Conservation (phyloP, 306 rosid species). For the Albizia julibrissin region DNA sequence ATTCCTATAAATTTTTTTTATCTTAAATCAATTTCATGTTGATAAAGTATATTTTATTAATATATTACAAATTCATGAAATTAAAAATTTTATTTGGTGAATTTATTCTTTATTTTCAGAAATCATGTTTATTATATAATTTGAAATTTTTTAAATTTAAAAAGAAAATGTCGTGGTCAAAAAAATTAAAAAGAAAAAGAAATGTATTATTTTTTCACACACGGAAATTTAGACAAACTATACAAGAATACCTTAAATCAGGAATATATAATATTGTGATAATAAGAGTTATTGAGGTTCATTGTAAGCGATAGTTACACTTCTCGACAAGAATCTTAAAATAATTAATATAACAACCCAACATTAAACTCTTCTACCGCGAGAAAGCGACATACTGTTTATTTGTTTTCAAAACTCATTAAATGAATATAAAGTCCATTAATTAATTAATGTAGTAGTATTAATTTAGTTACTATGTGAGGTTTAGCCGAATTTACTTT, state of each 20-base stretch:
- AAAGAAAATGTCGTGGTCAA: not conserved
- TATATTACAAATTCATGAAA: not conserved
- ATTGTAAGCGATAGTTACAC: not conserved
- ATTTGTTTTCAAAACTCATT: not conserved
- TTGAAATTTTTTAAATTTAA: not conserved
- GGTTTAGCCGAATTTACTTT: not conserved
- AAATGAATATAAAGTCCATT: not conserved
- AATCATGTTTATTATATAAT: not conserved
- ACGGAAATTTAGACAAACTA: not conserved
- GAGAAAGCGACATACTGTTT: not conserved
- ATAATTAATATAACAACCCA: not conserved
- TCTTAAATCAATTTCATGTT: not conserved
- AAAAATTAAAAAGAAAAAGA: too few relatives aligned
- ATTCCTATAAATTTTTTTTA: not conserved
- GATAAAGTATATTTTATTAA: not conserved
- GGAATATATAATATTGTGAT: not conserved
- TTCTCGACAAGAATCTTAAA: not conserved
- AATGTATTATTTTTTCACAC: not conserved
- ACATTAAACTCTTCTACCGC: not conserved
- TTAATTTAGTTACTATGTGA: not conserved
- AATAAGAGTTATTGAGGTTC: not conserved
- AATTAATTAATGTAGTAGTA: not conserved
- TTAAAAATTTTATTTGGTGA: not conserved
- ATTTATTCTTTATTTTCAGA: not conserved
- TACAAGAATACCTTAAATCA: not conserved